A percentile compares a stretch with the other conserved stretches of the same genome.
phyloP scores from a whole-genome alignment of 352 stramenopile species.

The Globisporangium megalacanthum region DNA sequence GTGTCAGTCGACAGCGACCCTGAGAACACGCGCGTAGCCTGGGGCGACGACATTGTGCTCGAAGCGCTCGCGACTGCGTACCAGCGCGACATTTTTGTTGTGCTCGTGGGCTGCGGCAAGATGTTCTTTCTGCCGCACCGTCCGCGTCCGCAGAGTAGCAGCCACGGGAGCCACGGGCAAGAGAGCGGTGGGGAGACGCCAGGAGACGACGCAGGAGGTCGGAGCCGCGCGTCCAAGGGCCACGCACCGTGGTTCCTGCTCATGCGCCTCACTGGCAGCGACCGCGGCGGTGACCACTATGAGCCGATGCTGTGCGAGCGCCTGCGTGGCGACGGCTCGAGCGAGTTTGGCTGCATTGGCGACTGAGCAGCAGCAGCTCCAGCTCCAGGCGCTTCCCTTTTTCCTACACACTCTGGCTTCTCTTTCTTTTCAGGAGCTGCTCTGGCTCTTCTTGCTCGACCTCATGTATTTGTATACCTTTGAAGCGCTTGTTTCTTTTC shows the following conservation, averaged over 20 bases:
- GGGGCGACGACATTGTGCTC: slow-evolving; percentile 83
- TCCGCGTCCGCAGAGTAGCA: slow-evolving; percentile 35
- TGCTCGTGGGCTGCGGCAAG: slow-evolving; percentile 81
- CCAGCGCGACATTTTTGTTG: slow-evolving; percentile 85
- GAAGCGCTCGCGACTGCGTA: slow-evolving; percentile 83
- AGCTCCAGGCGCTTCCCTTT: slow-evolving; percentile 3
- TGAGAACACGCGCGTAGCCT: slow-evolving; percentile 74
- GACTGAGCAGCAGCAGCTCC: slow-evolving; percentile 25
- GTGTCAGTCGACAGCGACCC: slow-evolving; percentile 81
- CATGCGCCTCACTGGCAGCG: slow-evolving; percentile 81
- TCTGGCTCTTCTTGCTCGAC: too few species aligned
- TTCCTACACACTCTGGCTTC: background rate
- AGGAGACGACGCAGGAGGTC: too few species aligned
- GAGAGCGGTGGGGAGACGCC: slow-evolving; percentile 20
- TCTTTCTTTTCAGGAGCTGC: too few species aligned
- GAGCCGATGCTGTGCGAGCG: slow-evolving; percentile 84
- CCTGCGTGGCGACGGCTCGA: slow-evolving; percentile 76
- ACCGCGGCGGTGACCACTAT: slow-evolving; percentile 84
- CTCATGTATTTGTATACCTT: too few species aligned
- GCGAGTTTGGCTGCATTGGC: slow-evolving; percentile 79
- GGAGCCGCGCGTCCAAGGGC: slow-evolving; percentile 39
- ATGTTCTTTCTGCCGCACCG: slow-evolving; percentile 87
- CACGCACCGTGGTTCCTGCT: slow-evolving; percentile 83
- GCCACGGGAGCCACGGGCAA: slow-evolving; percentile 33
- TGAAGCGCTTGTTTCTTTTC: too few species aligned